These are phyloP conservation scores for Citrus medica DNA, from an alignment of 345 rosid genomes.

Conservation along the genomic window DNA sequence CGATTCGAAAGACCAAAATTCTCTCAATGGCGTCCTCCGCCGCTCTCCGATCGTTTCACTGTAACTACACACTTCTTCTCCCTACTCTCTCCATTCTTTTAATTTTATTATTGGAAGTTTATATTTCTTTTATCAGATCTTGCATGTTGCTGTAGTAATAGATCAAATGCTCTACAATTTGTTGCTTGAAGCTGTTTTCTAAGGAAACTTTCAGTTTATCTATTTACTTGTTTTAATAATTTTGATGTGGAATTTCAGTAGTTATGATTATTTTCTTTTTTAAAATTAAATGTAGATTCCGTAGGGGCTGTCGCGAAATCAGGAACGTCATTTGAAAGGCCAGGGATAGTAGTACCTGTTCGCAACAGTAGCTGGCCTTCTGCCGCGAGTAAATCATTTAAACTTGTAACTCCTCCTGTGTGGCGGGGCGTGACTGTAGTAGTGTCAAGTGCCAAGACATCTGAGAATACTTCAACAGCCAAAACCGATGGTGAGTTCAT, in stretches of 20 bases:
- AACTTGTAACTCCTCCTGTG: conserved; percentile 18
- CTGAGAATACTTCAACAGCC: conserved; percentile 41
- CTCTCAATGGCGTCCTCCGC: conserved; percentile 70
- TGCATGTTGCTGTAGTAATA: not conserved
- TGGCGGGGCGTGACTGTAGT: conserved; percentile 25
- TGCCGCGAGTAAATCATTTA: conserved; percentile 25
- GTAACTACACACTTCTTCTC: conserved; percentile 35
- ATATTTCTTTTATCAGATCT: conserved; percentile 1
- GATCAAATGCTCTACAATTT: not conserved
- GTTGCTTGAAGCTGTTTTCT: not conserved
- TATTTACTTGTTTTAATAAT: not conserved
- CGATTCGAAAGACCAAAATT: not conserved
- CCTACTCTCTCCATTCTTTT: not conserved
- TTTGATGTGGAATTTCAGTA: too few species aligned
- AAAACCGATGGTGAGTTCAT: conserved; percentile 52
- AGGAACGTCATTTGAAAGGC: conserved; percentile 21
- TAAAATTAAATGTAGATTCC: conserved; percentile 29
- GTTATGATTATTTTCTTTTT: not conserved
- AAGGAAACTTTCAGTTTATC: not conserved
- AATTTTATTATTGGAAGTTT: not conserved
- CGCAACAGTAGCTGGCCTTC: conserved; percentile 23
- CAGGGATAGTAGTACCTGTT: conserved; percentile 23
- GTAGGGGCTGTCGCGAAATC: conserved; percentile 28
- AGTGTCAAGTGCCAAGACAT: conserved; percentile 39
- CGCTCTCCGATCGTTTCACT: conserved; percentile 58